These are phyloP conservation scores for Leccinum subspadiceum DNA, from an alignment of 1,284 basidiomycete genomes.

Conservation along the genomic window DNA sequence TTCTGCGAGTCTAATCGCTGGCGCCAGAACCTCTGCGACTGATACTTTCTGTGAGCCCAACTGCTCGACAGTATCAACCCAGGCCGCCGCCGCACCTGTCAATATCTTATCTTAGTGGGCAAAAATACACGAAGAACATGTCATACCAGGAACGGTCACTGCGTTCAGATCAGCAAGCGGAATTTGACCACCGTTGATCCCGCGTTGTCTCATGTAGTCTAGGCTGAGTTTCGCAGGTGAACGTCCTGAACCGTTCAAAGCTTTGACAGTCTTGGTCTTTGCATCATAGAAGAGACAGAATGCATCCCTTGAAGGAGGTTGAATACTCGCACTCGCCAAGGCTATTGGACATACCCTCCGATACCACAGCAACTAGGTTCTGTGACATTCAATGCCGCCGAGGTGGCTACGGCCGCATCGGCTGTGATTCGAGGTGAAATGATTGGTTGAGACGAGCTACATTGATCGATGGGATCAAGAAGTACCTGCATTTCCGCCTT, in stretches of 20 bases:
- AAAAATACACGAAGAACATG: not conserved
- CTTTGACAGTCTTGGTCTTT: slow-evolving; percentile 75
- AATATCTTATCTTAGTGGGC: not conserved
- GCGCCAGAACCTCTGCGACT: slow-evolving; percentile 81
- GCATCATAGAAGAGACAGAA: slow-evolving; percentile 93
- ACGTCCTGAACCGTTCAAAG: slow-evolving; percentile 83
- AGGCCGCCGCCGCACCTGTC: slow-evolving; percentile 85
- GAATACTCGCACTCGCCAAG: not conserved
- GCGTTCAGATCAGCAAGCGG: slow-evolving; percentile 78
- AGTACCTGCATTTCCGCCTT: slow-evolving; percentile 88
- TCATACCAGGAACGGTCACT: slow-evolving; percentile 86
- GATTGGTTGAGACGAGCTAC: not conserved
- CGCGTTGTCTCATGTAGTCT: slow-evolving; percentile 69
- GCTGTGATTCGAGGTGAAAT: slow-evolving; percentile 35
- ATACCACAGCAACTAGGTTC: slow-evolving; percentile 83
- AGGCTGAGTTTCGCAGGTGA: slow-evolving; percentile 81
- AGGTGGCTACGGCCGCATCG: slow-evolving; percentile 77
- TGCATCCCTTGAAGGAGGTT: slow-evolving; percentile 60
- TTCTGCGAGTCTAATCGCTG: slow-evolving; percentile 83
- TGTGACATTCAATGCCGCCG: slow-evolving; percentile 86
- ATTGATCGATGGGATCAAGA: not conserved
- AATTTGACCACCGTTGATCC: slow-evolving; percentile 66
- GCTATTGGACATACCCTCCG: slow-evolving; percentile 57
- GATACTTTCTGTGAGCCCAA: slow-evolving; percentile 84
- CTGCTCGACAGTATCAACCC: slow-evolving; percentile 84